phyloP scores from a whole-genome alignment of 2,329 filamentous ascomycete genomes.

The Nemania abortiva region DNA sequence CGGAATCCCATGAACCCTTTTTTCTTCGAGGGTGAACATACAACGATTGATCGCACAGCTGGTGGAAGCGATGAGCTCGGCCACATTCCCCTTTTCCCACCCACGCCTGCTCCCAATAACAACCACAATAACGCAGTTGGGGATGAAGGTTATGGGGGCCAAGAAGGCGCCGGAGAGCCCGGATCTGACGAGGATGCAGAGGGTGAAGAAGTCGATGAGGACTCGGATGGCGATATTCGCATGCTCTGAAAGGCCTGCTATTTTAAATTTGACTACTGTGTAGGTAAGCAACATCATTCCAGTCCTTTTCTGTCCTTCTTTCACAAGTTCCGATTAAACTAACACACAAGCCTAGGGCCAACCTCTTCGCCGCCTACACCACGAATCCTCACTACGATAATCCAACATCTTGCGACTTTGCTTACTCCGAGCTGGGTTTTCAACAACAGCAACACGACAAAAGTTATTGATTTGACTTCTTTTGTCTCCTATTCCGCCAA shows the following conservation, averaged over 20 bases:
- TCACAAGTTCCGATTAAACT: not conserved
- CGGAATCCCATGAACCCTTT: too few species aligned
- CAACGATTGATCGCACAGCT: too few species aligned
- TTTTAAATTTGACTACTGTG: not conserved
- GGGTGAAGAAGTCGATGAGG: not conserved
- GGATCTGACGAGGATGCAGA: not conserved
- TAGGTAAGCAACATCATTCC: not conserved
- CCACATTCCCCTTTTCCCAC: too few species aligned
- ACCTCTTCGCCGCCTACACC: not conserved
- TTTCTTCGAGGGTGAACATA: too few species aligned
- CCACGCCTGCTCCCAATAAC: not conserved
- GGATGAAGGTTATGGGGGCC: not conserved
- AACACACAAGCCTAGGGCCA: not conserved
- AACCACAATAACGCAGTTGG: not conserved
- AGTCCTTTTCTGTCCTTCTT: too few species aligned
- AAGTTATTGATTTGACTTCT: not conserved
- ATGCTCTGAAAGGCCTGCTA: not conserved
- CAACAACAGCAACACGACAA: not conserved
- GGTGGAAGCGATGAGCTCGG: too few species aligned
- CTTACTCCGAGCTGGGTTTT: not conserved
- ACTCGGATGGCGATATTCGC: not conserved
- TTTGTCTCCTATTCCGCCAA: not conserved
- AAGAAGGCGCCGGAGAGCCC: not conserved
- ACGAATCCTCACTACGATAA: not conserved
- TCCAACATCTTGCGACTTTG: not conserved